A percentile compares a stretch with the other conserved stretches of the same genome.
These are phyloP conservation scores for Viridothelium virens DNA, from an alignment of 495 filamentous ascomycete species.

Conservation along the genomic window DNA sequence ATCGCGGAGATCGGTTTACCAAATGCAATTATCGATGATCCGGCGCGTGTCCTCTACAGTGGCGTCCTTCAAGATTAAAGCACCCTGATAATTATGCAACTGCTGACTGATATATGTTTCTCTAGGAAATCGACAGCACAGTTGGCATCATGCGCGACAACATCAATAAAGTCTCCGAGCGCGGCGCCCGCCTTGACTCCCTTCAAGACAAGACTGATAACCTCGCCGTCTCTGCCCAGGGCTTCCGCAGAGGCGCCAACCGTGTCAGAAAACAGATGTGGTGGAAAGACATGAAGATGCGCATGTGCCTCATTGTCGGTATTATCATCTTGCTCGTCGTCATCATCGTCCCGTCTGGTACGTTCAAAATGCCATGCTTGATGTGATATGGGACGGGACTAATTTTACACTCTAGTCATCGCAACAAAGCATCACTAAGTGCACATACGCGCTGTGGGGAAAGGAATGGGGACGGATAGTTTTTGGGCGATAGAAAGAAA, in stretches of 20 bases:
- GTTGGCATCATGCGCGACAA: constrained; percentile 49
- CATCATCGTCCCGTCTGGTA: constrained; percentile 87
- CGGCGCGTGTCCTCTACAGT: constrained; percentile 1
- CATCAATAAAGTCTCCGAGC: constrained; percentile 54
- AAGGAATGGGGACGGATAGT: background rate
- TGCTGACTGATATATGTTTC: constrained; percentile 27
- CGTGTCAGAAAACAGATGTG: constrained; percentile 87
- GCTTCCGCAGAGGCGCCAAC: constrained; percentile 92
- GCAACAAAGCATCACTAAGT: constrained; percentile 17
- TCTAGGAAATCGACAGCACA: constrained; percentile 92
- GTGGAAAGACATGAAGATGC: constrained; percentile 99
- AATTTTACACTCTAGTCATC: constrained; percentile 9
- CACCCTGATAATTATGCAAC: background rate
- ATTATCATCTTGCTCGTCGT: constrained; percentile 82
- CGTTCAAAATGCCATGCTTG: constrained; percentile 13
- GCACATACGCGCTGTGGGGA: background rate
- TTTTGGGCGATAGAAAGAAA: constrained; percentile 5
- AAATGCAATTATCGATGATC: background rate
- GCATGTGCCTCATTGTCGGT: constrained; percentile 83
- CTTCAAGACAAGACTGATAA: constrained; percentile 96
- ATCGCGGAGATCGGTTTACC: background rate
- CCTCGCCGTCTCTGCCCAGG: constrained; percentile 78
- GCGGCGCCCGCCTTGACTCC: constrained; percentile 80
- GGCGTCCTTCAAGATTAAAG: background rate
- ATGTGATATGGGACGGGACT: background rate